A percentile compares a stretch with the other conserved stretches of the same genome.
Conservation (phyloP, 2,329 filamentous ascomycete species). For the Ramichloridium luteum region DNA sequence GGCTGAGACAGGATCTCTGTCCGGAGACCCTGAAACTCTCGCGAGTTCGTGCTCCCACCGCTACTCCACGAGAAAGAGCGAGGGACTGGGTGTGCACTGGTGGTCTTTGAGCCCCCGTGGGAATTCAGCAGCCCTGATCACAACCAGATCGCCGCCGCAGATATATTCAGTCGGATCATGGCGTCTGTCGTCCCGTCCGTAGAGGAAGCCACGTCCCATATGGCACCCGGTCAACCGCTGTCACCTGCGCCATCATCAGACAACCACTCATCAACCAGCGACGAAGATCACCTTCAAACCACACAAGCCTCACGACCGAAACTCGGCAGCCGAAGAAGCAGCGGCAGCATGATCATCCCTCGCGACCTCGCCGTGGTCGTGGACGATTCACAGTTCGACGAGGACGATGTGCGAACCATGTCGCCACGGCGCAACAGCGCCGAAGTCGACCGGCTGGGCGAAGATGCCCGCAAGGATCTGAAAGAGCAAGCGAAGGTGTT, state of each 20-base stretch:
- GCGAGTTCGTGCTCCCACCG: too few species aligned
- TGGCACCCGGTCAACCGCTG: background rate
- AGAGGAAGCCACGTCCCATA: background rate
- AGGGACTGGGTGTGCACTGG: too few species aligned
- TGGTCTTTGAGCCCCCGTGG: too few species aligned
- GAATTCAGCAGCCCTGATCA: too few species aligned
- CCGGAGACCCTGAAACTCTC: too few species aligned
- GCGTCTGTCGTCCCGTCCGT: too few species aligned
- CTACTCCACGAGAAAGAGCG: too few species aligned
- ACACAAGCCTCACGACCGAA: slow-evolving; percentile 42
- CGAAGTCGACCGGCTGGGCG: slow-evolving; percentile 76
- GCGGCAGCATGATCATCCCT: slow-evolving; percentile 67
- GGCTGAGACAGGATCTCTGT: too few species aligned
- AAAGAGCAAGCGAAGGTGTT: slow-evolving; percentile 72
- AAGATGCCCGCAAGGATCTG: slow-evolving; percentile 58
- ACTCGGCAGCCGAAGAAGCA: slow-evolving; percentile 60
- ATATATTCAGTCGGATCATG: too few species aligned
- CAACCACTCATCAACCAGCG: slow-evolving; percentile 14
- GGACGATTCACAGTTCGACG: slow-evolving; percentile 55
- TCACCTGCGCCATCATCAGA: background rate
- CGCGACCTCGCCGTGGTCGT: slow-evolving; percentile 45
- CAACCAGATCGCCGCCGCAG: too few species aligned
- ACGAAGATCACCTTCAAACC: slow-evolving; percentile 17
- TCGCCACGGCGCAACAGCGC: slow-evolving; percentile 82
- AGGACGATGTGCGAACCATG: slow-evolving; percentile 86